These are phyloP conservation scores for Fusarium sp. DNA, from an alignment of 2,329 filamentous ascomycete genomes.

Conservation along the genomic window DNA sequence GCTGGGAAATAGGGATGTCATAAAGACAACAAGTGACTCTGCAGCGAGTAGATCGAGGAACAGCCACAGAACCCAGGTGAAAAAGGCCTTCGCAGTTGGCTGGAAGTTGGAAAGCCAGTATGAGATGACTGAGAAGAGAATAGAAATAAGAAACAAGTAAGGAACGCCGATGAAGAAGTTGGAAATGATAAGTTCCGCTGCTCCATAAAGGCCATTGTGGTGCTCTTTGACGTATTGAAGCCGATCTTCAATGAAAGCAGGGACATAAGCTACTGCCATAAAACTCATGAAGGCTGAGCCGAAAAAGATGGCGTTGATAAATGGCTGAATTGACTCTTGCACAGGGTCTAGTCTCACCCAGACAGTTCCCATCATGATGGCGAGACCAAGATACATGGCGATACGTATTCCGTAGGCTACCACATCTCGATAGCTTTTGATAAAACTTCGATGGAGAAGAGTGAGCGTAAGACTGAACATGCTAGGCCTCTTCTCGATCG, in stretches of 20 bases:
- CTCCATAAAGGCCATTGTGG: conserved; percentile 82
- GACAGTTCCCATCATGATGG: conserved; percentile 88
- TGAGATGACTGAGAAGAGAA: conserved; percentile 77
- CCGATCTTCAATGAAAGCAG: conserved; percentile 74
- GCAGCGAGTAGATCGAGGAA: conserved; percentile 86
- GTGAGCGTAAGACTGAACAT: conserved; percentile 64
- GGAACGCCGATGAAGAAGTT: conserved; percentile 87
- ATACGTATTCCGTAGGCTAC: conserved; percentile 85
- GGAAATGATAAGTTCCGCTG: conserved; percentile 75
- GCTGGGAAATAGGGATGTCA: conserved; percentile 76
- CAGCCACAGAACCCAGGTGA: conserved; percentile 83
- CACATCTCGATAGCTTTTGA: conserved; percentile 86
- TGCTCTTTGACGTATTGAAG: conserved; percentile 66
- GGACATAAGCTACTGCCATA: conserved; percentile 87
- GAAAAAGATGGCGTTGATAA: conserved; percentile 85
- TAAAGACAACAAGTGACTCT: conserved; percentile 82
- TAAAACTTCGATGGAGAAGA: conserved; percentile 79
- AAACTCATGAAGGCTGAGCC: conserved; percentile 80
- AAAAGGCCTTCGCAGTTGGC: conserved; percentile 72
- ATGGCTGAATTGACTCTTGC: conserved; percentile 80
- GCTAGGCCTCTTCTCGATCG: conserved; percentile 51
- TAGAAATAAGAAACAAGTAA: conserved; percentile 79
- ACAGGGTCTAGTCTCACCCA: conserved; percentile 76
- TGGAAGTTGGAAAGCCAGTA: conserved; percentile 86
- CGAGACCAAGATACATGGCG: conserved; percentile 79